These are phyloP conservation scores for Gaertneriomyces semiglobifer DNA, from an alignment of 192 early-diverging fungal genomes.

Conservation along the genomic window DNA sequence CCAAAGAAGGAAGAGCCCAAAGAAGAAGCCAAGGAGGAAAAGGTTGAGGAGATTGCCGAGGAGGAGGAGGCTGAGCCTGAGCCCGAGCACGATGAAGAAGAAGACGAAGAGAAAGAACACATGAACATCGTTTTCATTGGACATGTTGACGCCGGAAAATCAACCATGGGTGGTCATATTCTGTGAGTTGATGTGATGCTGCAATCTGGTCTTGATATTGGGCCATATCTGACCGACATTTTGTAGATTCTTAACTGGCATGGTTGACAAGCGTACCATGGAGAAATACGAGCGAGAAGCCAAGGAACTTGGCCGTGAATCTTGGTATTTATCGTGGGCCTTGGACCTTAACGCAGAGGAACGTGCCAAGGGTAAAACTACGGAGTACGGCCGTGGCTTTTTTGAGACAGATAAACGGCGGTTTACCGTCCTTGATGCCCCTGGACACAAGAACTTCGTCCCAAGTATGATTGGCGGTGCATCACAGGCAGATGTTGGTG, in stretches of 20 bases:
- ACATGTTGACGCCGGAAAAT: slow-evolving; percentile 95
- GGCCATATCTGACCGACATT: background rate
- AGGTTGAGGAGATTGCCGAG: slow-evolving; percentile 5
- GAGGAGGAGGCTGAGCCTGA: slow-evolving; percentile 48
- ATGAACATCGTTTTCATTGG: slow-evolving; percentile 98
- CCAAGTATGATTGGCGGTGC: slow-evolving; percentile 97
- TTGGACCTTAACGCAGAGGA: slow-evolving; percentile 96
- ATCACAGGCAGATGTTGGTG: slow-evolving; percentile 93
- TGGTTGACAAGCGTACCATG: slow-evolving; percentile 99
- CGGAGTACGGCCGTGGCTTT: slow-evolving; percentile 95
- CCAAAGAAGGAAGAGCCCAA: slow-evolving; percentile 15
- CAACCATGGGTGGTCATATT: slow-evolving; percentile 97
- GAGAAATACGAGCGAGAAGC: slow-evolving; percentile 99
- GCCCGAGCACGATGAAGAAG: slow-evolving; percentile 14
- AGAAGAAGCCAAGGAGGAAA: slow-evolving; percentile 7
- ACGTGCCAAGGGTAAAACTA: slow-evolving; percentile 97
- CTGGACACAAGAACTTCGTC: slow-evolving; percentile 98
- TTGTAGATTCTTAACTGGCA: slow-evolving; percentile 79
- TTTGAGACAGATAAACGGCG: slow-evolving; percentile 94
- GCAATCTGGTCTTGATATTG: background rate
- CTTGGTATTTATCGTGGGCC: slow-evolving; percentile 99
- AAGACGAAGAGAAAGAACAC: slow-evolving; percentile 73
- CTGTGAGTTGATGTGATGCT: slow-evolving; percentile 54
- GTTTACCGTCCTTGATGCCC: slow-evolving; percentile 97
- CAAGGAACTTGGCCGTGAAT: slow-evolving; percentile 93